Percentiles rank a stretch among this genome's conserved stretches.
Conservation (phyloP, 495 filamentous ascomycete genomes). For the Trichoderma gamsii region DNA sequence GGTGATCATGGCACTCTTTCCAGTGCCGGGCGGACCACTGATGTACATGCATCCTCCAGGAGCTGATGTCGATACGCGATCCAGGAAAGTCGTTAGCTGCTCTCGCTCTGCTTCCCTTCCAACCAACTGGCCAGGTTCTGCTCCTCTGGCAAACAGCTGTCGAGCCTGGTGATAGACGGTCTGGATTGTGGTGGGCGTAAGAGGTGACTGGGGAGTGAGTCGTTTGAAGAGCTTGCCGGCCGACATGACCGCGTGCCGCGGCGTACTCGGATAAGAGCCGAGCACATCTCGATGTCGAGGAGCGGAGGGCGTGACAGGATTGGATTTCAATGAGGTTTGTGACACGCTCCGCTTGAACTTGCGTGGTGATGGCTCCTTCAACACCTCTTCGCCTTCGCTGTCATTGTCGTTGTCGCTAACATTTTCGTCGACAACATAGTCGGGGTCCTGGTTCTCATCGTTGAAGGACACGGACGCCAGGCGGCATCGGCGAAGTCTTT, state of each 20-base stretch:
- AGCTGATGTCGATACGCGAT: constrained; percentile 47
- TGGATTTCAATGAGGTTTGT: constrained; percentile 23
- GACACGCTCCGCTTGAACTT: constrained; percentile 19
- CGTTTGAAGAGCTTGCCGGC: constrained; percentile 46
- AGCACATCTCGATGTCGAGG: constrained; percentile 51
- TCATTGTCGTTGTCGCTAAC: constrained; percentile 34
- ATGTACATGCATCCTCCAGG: constrained; percentile 88
- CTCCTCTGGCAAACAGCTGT: constrained; percentile 76
- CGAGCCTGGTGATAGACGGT: constrained; percentile 81
- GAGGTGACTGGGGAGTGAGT: constrained; percentile 52
- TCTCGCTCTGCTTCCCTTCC: constrained; percentile 76
- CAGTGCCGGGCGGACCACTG: constrained; percentile 91
- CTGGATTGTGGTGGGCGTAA: constrained; percentile 55
- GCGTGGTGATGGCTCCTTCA: neutral
- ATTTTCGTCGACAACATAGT: constrained; percentile 32
- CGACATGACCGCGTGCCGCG: constrained; percentile 45
- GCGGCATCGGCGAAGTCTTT: constrained; percentile 11
- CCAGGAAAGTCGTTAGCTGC: constrained; percentile 64
- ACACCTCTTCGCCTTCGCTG: constrained; percentile 28
- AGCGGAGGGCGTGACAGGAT: constrained; percentile 61
- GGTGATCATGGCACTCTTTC: constrained; percentile 87
- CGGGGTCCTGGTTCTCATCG: constrained; percentile 50
- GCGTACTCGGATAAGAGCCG: constrained; percentile 39
- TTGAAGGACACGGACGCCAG: constrained; percentile 19
- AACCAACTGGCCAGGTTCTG: constrained; percentile 67